Conservation (phyloP, 129 eudicot genomes). For the Glebionis coronaria region DNA sequence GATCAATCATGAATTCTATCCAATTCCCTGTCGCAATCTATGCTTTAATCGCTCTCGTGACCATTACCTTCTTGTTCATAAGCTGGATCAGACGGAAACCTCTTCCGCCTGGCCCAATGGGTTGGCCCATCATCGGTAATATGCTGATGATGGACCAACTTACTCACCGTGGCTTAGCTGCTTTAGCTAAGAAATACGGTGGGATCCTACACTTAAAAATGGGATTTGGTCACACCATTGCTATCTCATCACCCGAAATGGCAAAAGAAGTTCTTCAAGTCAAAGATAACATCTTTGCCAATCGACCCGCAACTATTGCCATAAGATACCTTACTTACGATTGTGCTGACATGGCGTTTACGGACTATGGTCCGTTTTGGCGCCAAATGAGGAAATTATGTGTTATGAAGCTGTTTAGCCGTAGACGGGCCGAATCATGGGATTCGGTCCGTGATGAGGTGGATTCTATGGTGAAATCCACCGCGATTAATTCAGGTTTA, state of each 20-base stretch:
- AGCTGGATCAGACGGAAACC: conserved; percentile 38
- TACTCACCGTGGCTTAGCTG: conserved; percentile 84
- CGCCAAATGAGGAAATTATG: conserved; percentile 88
- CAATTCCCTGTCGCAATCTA: conserved; percentile 26
- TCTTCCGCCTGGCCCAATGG: conserved; percentile 81
- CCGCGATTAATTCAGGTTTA: conserved; percentile 35
- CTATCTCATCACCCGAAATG: conserved; percentile 63
- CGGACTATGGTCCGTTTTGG: conserved; percentile 91
- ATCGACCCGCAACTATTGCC: conserved; percentile 81
- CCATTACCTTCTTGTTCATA: conserved; percentile 21
- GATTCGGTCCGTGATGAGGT: conserved; percentile 89
- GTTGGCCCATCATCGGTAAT: conserved; percentile 93
- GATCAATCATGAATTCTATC: conserved; percentile 17
- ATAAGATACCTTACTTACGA: conserved; percentile 72
- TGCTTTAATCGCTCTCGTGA: conserved; percentile 35
- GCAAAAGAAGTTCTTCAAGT: conserved; percentile 79
- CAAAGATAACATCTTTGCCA: conserved; percentile 75
- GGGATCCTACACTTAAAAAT: conserved; percentile 68
- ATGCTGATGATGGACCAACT: conserved; percentile 74
- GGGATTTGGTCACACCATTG: conserved; percentile 70
- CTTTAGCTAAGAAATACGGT: conserved; percentile 59
- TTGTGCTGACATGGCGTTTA: conserved; percentile 89
- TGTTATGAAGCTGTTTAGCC: conserved; percentile 84
- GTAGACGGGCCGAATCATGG: conserved; percentile 92
- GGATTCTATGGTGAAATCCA: conserved; percentile 50